Base-by-base conservation (phyloP, 2,329 filamentous ascomycete species). In the Scedosporium boydii region DNA sequence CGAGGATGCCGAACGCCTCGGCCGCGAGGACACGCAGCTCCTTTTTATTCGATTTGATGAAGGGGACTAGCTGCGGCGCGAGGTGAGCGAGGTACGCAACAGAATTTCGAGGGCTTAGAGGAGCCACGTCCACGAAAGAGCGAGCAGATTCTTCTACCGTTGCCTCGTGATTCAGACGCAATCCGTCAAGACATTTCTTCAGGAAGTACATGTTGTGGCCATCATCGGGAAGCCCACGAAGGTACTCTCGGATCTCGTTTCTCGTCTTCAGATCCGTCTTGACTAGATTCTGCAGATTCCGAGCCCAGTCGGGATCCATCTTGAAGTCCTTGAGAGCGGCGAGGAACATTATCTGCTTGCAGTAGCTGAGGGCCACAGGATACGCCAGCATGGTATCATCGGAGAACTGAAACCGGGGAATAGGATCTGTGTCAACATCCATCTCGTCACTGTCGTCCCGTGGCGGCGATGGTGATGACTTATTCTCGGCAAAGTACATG, bases 291-390 rank as follows among this genome's bases (percentile, higher is more conserved):
- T 93, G 89, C 2, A 98, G 78, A 67, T 89, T 88, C 56, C 87
- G 81, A 70, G 92, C 89, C 95, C 95, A 98, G 65, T 93, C 90
- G 56, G 88, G 86, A 67, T 93, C 88, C 26, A 91, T 72, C 9
- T 82, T 80, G 62, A 81, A 77, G 46, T 74, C 70, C 46, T 74
- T 70, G 2, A 84, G 71, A 0, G 80, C 81, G 1, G 77, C 69
- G 2, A 85, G 73, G 53, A 84, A 76, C 62, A 86, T 69, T 2
- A 84, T 80, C 23, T 79, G 75, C 65, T 78, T 80, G 68, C 86
- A 86, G 68, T 92, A 96, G 4, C 80, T 80, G 27, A 95, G 78
- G 1, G 90, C 85, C n/a, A 87, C 77, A 0, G 87, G 80, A 64
- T 92, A 87, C 0, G 89, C 85, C 42, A 79, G 74, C 1, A 82